Evolutionary conservation across 805 yeast species (phyloP), one percentile per base, ranked within the genome.

Genomic region (Lipomyces spencermartinsiae): DNA sequence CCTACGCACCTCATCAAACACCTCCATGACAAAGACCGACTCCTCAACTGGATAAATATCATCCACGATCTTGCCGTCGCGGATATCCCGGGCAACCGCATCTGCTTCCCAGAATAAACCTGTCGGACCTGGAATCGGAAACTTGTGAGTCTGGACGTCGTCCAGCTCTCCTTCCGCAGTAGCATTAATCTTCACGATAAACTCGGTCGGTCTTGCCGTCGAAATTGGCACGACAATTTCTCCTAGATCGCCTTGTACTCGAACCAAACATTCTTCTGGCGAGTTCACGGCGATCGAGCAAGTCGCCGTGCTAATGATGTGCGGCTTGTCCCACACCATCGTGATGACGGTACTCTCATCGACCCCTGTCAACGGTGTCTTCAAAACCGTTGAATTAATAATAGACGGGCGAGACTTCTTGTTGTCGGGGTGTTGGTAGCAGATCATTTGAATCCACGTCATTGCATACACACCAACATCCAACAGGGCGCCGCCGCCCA

Each of bases 31-130:
- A 60, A 81, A 73, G 51, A 83, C 70, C 39, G 85, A 80, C 76
- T 87, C 89, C 4, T 74, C 80, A 74, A 79, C 80, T 1, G 87
- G 83, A 74, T 81, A 76, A 2, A 74, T 58, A 22, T 72, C 75
- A 67, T 81, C 80, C 69, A 81, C 79, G 16, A 74, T 72, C 63
- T 76, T 78, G 12, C 86, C 85, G 16, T 75, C 77, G 5, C 73
- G 63, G 54, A 86, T 77, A 63, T 82, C 84, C 59, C 79, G 75
- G 2, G 86, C 88, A 37, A 82, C 82, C 4, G 84, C 87, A 71
- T 85, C 83, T 0, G 88, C 88, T 76, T 86, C 89, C 75, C 82
- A 83, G 71, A 83, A 83, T 74, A 85, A 83, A 0, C 90, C 90
- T 8, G 49, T 43, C 59, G 78, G 75, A 58, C 76, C 77, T 10